A percentile compares a stretch with the other conserved stretches of the same genome.
These are phyloP conservation scores for Dictyostelium intermedium DNA, from an alignment of 78 protist genomes.

Conservation along the genomic window DNA sequence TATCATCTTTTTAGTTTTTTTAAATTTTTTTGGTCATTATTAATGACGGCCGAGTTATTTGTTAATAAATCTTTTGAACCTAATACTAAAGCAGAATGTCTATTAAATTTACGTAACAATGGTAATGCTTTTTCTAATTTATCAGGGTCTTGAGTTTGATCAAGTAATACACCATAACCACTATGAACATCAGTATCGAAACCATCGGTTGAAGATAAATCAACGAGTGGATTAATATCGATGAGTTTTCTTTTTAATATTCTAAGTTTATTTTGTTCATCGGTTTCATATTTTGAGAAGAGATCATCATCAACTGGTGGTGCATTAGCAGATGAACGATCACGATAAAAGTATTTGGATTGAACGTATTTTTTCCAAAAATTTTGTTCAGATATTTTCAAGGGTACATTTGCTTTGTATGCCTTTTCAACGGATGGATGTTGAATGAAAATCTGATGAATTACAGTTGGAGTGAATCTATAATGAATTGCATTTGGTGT, in stretches of 20 bases:
- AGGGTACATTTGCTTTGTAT: constrained; percentile 58
- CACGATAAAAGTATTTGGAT: constrained; percentile 45
- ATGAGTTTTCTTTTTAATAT: constrained; percentile 34
- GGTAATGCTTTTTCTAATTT: constrained; percentile 58
- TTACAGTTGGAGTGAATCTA: constrained; percentile 50
- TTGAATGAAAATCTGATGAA: constrained; percentile 67
- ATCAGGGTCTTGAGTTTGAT: constrained; percentile 34
- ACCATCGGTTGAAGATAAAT: constrained; percentile 25
- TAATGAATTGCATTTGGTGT: constrained; percentile 7
- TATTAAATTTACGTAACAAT: constrained; percentile 39
- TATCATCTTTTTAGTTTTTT: not conserved
- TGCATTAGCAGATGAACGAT: not conserved
- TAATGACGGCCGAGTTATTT: too few species aligned
- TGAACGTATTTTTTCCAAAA: constrained; percentile 74
- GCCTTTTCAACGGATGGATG: constrained; percentile 73
- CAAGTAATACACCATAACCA: constrained; percentile 65
- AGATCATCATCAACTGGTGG: constrained; percentile 59
- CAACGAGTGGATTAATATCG: constrained; percentile 64
- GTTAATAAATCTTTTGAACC: constrained; percentile 54
- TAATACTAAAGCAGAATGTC: constrained; percentile 62
- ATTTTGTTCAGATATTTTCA: constrained; percentile 31
- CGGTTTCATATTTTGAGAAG: constrained; percentile 73
- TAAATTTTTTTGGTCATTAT: not conserved
- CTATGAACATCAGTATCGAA: not conserved
- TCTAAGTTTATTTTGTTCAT: not conserved